Conservation (phyloP, 352 stramenopile species). For the Chrysophaeum taylorii region DNA sequence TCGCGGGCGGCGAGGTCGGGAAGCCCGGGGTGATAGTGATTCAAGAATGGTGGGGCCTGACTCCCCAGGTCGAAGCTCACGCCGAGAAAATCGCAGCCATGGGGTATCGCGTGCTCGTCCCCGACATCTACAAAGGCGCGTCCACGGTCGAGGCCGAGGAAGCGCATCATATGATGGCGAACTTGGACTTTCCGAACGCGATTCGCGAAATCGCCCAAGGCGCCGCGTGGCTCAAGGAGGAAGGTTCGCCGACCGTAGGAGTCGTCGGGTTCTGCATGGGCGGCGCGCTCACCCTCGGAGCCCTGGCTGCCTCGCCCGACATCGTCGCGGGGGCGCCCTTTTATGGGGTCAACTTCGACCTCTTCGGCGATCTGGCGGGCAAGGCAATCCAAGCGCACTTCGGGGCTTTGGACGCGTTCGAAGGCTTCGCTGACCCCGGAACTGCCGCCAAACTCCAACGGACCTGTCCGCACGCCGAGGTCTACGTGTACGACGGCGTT, state of each 20-base stretch:
- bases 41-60: conserved; percentile 41
- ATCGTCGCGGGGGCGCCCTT: conserved; percentile 25
- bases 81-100: conserved; percentile 22
- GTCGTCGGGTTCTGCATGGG: conserved; percentile 33
- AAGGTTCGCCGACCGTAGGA: conserved; percentile 20
- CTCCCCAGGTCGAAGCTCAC: conserved; percentile 27
- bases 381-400: conserved; percentile 28
- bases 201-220: conserved; percentile 29
- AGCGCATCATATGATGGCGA: conserved; percentile 34
- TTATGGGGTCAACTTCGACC: conserved; percentile 31
- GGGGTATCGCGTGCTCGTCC: conserved; percentile 29
- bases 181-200: conserved; percentile 33
- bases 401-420: conserved; percentile 24
- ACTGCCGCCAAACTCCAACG: conserved; percentile 26
- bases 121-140: conserved; percentile 38
- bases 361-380: conserved; percentile 17
- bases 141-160: conserved; percentile 32
- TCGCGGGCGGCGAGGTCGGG: not conserved
- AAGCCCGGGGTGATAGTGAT: conserved; percentile 27
- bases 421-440: conserved; percentile 30
- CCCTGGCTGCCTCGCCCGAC: conserved; percentile 13
- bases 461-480: conserved; percentile 1
- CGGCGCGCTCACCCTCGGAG: conserved; percentile 29
- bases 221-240: conserved; percentile 22
- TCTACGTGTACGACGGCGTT: conserved; percentile 19